phyloP scores from a whole-genome alignment of 208 protist species.

The Kentomonas sorsogonicus region DNA sequence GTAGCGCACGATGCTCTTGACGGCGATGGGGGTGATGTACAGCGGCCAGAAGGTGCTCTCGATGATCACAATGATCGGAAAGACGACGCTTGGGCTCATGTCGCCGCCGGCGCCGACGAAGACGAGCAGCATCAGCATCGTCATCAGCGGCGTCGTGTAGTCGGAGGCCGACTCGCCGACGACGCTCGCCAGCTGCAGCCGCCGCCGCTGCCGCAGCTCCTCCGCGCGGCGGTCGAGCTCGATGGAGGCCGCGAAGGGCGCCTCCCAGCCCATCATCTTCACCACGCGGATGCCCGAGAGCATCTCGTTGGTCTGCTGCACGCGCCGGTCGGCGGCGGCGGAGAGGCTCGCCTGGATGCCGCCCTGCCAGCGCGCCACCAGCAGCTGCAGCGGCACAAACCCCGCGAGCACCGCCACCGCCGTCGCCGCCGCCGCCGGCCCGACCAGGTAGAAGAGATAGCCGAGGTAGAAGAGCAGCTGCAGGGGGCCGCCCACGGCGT shows the following conservation, averaged over 20 bases:
- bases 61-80: slow-evolving; percentile 75
- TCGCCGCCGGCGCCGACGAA: slow-evolving; percentile 36
- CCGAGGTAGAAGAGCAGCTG: slow-evolving; percentile 53
- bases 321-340: slow-evolving; percentile 66
- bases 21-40: slow-evolving; percentile 59
- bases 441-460: slow-evolving; percentile 54
- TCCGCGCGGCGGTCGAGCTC: slow-evolving; percentile 22
- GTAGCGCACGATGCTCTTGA: slow-evolving; percentile 54
- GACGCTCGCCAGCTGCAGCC: slow-evolving; percentile 20
- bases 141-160: slow-evolving; percentile 46
- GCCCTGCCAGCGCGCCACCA: slow-evolving; percentile 27
- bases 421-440: slow-evolving; percentile 61
- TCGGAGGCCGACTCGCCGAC: slow-evolving; percentile 35
- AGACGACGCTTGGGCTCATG: slow-evolving; percentile 68
- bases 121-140: slow-evolving; percentile 29
- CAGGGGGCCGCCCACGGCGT: slow-evolving; percentile 41
- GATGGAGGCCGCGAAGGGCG: slow-evolving; percentile 34
- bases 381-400: slow-evolving; percentile 59
- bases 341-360: slow-evolving; percentile 17
- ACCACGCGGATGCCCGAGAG: slow-evolving; percentile 85
- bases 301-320: slow-evolving; percentile 89
- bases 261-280: slow-evolving; percentile 92
- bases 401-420: slow-evolving; percentile 53
- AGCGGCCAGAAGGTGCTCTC: slow-evolving; percentile 71
- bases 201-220: slow-evolving; percentile 30